Conservation (phyloP, 2,329 filamentous ascomycete genomes). For the Clarireedia hainanense region DNA sequence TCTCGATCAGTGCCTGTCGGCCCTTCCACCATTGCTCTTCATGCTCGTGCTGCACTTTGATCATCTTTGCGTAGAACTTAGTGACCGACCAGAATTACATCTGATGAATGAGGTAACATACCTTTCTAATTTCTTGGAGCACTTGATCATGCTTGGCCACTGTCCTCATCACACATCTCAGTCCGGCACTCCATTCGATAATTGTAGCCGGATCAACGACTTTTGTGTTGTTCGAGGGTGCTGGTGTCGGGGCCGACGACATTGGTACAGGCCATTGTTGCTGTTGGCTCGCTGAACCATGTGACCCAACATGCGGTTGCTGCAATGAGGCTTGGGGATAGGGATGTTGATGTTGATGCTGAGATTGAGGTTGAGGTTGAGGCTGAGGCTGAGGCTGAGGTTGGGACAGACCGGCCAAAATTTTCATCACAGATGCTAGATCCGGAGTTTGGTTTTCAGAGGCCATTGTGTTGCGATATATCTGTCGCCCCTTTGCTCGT, state of each 20-base stretch:
- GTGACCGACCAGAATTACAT: neutral
- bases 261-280: conserved; percentile 6
- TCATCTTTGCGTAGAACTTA: conserved; percentile 37
- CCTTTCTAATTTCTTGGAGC: conserved; percentile 35
- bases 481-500: neutral
- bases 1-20: conserved; percentile 42
- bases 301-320: conserved; percentile 24
- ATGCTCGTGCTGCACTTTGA: conserved; percentile 53
- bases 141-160: conserved; percentile 38
- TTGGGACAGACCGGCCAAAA: conserved; percentile 24
- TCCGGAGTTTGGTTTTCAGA: conserved; percentile 24
- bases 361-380: neutral
- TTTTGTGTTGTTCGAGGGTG: conserved; percentile 9
- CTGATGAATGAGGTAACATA: conserved; percentile 8
- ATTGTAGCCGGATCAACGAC: conserved; percentile 38
- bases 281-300: conserved; percentile 24
- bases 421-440: conserved; percentile 28
- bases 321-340: conserved; percentile 10
- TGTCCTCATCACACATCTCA: conserved; percentile 42
- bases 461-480: conserved; percentile 15
- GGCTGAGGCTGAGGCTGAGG: conserved; percentile 9
- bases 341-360: conserved; percentile 6
- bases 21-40: conserved; percentile 53
- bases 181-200: conserved; percentile 42
- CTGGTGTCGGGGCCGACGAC: neutral